These are phyloP conservation scores for Globisporangium viniferum DNA, from an alignment of 352 stramenopile species.

Conservation along the genomic window DNA sequence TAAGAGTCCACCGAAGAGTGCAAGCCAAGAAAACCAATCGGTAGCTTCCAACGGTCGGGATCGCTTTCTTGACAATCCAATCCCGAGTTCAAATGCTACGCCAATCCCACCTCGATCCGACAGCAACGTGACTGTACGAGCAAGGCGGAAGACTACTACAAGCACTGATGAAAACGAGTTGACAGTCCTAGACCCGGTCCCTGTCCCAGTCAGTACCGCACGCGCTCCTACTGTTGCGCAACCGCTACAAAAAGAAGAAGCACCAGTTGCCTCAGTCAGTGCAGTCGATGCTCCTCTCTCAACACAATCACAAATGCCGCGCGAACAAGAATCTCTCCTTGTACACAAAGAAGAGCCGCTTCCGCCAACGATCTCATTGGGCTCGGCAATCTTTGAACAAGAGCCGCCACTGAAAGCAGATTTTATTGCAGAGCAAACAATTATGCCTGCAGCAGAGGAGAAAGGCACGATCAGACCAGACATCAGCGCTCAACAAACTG, in stretches of 20 bases:
- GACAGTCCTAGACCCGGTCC: background rate
- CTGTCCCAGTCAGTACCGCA: background rate
- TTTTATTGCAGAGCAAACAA: background rate
- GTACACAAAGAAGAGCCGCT: background rate
- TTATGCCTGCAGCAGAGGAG: background rate
- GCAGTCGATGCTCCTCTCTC: background rate
- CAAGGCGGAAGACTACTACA: background rate
- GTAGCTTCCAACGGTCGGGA: background rate
- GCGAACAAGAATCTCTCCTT: background rate
- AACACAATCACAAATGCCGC: background rate
- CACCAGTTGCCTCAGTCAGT: background rate
- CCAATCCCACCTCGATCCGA: constrained; percentile 8
- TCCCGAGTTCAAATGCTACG: constrained; percentile 10
- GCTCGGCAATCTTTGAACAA: background rate
- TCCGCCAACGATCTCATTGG: background rate
- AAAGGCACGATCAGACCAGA: background rate
- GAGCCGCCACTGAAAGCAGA: background rate
- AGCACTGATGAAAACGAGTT: background rate
- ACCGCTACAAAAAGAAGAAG: background rate
- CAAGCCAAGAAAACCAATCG: background rate
- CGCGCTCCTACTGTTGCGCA: background rate
- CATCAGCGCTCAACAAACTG: background rate
- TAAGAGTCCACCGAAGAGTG: background rate
- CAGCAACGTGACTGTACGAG: constrained; percentile 16
- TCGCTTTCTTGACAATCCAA: constrained; percentile 12